These are phyloP conservation scores for Strobilomyces confusus DNA, from an alignment of 768 basidiomycete species.

Conservation along the genomic window DNA sequence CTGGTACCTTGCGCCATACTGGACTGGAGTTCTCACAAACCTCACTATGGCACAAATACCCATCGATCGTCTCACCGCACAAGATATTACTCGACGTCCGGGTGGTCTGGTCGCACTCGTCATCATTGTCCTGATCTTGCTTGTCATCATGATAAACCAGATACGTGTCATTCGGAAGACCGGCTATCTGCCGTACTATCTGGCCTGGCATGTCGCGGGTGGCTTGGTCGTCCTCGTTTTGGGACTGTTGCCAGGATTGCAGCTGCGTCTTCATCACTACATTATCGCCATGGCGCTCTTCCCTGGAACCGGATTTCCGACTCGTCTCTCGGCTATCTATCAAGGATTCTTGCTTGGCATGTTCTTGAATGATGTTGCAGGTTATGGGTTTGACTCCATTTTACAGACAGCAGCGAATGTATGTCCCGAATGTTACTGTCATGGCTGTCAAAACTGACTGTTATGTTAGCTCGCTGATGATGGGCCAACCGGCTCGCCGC, in stretches of 20 bases:
- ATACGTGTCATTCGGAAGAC: constrained; percentile 79
- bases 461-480: constrained; percentile 63
- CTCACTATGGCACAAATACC: constrained; percentile 69
- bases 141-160: constrained; percentile 66
- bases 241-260: constrained; percentile 62
- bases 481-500: constrained; percentile 60
- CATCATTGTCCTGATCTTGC: constrained; percentile 60
- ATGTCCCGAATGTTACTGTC: constrained; percentile 18
- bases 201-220: constrained; percentile 67
- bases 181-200: constrained; percentile 76
- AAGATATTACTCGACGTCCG: constrained; percentile 59
- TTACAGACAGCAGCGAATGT: constrained; percentile 73
- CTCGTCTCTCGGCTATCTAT: constrained; percentile 71
- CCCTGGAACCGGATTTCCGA: constrained; percentile 78
- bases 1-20: constrained; percentile 73
- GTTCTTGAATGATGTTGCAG: constrained; percentile 75
- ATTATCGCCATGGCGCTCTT: constrained; percentile 70
- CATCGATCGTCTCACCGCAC: constrained; percentile 67
- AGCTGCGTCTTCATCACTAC: constrained; percentile 79
- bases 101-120: constrained; percentile 68
- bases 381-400: constrained; percentile 77
- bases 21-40: constrained; percentile 75
- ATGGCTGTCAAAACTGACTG: neutral
- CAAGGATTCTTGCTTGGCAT: constrained; percentile 81
- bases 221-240: constrained; percentile 65